Conservation (phyloP, 345 rosid species). For the Hypericum perforatum region DNA sequence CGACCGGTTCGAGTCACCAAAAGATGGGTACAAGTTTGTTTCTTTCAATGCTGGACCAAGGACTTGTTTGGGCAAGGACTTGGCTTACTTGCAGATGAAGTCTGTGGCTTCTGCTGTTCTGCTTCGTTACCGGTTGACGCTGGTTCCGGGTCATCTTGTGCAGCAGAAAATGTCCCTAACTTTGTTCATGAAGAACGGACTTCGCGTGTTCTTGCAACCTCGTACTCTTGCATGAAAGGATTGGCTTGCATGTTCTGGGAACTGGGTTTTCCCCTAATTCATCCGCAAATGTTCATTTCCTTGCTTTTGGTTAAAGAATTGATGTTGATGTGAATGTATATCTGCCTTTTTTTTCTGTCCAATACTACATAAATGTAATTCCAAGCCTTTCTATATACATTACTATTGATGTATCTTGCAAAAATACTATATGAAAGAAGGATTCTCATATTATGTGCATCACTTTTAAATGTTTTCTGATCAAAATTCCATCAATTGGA, state of each 20-base stretch:
- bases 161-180: conserved; percentile 4
- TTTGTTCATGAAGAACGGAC: conserved; percentile 5
- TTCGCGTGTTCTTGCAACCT: background rate
- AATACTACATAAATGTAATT: too few species aligned
- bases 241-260: background rate
- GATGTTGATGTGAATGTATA: too few species aligned
- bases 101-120: conserved; percentile 3
- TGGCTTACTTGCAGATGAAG: conserved; percentile 5
- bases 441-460: too few species aligned
- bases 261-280: background rate
- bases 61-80: conserved; percentile 1
- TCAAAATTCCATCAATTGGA: too few species aligned
- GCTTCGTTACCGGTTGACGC: background rate
- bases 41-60: conserved; percentile 2
- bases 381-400: too few species aligned
- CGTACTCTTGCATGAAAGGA: background rate
- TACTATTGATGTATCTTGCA: too few species aligned
- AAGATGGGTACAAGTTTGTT: conserved; percentile 2
- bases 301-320: too few species aligned
- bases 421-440: too few species aligned
- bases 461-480: too few species aligned
- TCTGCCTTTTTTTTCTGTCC: too few species aligned
- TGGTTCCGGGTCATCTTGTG: conserved; percentile 1
- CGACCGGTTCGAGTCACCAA: background rate
- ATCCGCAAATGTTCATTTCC: too few species aligned